Base-by-base conservation (phyloP, 805 yeast species). In the Grigorovia transvaalensis region DNA sequence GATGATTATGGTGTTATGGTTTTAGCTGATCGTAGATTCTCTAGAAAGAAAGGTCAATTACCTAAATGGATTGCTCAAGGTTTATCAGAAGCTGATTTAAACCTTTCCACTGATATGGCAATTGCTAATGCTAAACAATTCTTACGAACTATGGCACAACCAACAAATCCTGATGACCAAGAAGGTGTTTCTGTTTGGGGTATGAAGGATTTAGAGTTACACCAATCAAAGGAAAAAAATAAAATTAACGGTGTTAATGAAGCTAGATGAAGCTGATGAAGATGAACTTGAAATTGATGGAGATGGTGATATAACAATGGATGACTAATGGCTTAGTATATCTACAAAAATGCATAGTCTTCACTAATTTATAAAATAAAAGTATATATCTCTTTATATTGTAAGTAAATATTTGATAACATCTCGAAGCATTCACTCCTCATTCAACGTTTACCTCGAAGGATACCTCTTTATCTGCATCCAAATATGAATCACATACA, bases 1-100 rank as follows among this genome's bases (percentile, higher is more conserved):
- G 97, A 93, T 64, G 99, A 93, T 72, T 93, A 93, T 67, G 99
- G 99, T 56, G 85, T 93, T 59, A 93, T 93, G 99, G 97, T 93
- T 45, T 71, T 93, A 55, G 99, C 99, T 0, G 99, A 93, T 67
- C 75, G 96, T 58, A 76, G 99, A 65, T 93, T 93, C 67, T 78
- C 90, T 0, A 78, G 88, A 57, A 93, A 91, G 70, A 82, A 87
- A 60, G 77, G 73, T 45, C 99, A 93, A 67, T 70, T 93, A 40
- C 99, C 99, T 0, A 90, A 88, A 67, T 93, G 99, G 99, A 93
- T 93, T 45, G 85, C 89, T 0, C 98, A 93, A 64, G 97, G 90
- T 1, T 74, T 93, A 49, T 73, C 84, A 13, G 98, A 93, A 66
- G 90, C 96, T 0, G 98, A 95, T 64, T 78, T 85, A 1, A 91